These are phyloP conservation scores for Neonectria ditissima DNA, from an alignment of 2,329 filamentous ascomycete species.

Conservation along the genomic window DNA sequence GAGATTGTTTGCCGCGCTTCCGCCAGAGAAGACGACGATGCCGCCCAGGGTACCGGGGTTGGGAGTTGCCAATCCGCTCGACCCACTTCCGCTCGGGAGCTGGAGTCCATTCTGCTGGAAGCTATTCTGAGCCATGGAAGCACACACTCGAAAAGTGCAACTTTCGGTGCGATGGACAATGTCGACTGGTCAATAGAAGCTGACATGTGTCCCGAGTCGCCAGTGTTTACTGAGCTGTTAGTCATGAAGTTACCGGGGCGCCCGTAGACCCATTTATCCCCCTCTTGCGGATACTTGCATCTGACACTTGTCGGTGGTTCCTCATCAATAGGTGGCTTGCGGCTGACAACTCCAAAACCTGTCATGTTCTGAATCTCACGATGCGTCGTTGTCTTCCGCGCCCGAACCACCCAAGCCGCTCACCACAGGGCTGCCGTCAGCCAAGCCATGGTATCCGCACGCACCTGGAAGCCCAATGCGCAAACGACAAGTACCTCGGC, in stretches of 20 bases:
- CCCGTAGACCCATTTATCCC: constrained; percentile 6
- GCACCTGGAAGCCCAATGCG: background rate
- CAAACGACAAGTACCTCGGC: constrained; percentile 5
- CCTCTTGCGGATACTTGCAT: constrained; percentile 18
- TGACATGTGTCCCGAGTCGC: constrained; percentile 25
- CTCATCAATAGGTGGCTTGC: background rate
- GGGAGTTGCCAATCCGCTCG: constrained; percentile 37
- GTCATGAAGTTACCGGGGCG: constrained; percentile 21
- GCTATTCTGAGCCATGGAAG: constrained; percentile 37
- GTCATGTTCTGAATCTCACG: background rate
- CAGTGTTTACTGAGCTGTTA: constrained; percentile 14
- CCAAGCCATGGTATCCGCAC: background rate
- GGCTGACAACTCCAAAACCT: constrained; percentile 2
- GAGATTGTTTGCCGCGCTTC: constrained; percentile 92
- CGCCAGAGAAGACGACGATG: constrained; percentile 90
- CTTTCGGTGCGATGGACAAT: background rate
- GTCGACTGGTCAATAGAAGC: constrained; percentile 1
- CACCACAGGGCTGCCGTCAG: background rate
- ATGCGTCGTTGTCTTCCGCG: background rate
- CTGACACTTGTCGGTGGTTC: background rate
- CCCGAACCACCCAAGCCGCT: background rate
- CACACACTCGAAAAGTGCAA: background rate
- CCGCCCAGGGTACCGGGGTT: constrained; percentile 38
- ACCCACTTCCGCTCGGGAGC: constrained; percentile 39
- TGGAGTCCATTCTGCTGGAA: constrained; percentile 37